A percentile compares a stretch with the other conserved stretches of the same genome.
phyloP scores from a whole-genome alignment of 2,329 filamentous ascomycete species.

The Cytospora chrysosperma region DNA sequence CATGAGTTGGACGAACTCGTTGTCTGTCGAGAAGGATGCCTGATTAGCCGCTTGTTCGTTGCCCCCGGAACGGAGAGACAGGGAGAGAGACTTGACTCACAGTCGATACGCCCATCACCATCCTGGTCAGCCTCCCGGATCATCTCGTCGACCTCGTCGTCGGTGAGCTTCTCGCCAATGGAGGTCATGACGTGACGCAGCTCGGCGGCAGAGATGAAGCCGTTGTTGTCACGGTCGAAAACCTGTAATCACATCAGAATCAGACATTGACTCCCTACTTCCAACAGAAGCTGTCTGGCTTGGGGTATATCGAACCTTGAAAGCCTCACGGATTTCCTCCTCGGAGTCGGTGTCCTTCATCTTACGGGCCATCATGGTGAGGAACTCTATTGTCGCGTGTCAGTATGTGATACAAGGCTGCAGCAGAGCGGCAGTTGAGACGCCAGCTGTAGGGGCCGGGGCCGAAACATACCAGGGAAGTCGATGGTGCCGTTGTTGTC shows the following conservation, averaged over 20 bases:
- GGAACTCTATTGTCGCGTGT: conserved; percentile 61
- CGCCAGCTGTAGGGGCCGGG: not conserved
- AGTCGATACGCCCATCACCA: conserved; percentile 84
- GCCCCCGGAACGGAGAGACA: not conserved
- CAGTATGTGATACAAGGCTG: conserved; percentile 13
- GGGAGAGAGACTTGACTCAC: conserved; percentile 48
- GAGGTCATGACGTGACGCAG: conserved; percentile 90
- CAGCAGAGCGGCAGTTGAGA: not conserved
- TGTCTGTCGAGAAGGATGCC: conserved; percentile 57
- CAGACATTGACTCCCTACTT: conserved; percentile 21
- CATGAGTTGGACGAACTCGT: conserved; percentile 93
- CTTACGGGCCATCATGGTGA: conserved; percentile 92
- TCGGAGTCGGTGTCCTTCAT: conserved; percentile 94
- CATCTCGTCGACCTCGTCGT: conserved; percentile 92
- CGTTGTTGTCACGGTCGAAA: conserved; percentile 89
- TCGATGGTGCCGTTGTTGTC: conserved; percentile 93
- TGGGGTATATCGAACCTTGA: conserved; percentile 60
- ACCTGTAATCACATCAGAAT: conserved; percentile 44
- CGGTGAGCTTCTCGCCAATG: conserved; percentile 86
- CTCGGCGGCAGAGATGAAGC: conserved; percentile 86
- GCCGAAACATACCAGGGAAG: conserved; percentile 68
- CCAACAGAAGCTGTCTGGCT: not conserved
- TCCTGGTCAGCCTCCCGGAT: conserved; percentile 89
- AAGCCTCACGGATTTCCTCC: conserved; percentile 85
- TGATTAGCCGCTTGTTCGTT: not conserved